phyloP scores from a whole-genome alignment of 768 basidiomycete genomes.

The Termitomyces sp. region DNA sequence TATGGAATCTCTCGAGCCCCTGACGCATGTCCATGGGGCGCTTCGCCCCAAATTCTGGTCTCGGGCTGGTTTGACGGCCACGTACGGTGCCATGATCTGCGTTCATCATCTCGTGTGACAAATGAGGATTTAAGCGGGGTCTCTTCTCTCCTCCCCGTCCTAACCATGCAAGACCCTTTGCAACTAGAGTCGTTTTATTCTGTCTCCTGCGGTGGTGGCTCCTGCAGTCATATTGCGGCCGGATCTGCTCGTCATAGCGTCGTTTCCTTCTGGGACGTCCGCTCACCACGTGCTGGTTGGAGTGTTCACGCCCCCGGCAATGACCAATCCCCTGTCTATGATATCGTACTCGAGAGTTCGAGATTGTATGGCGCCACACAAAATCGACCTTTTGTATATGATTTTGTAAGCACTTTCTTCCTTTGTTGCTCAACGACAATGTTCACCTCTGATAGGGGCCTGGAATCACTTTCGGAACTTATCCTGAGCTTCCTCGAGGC shows the following conservation, averaged over 20 bases:
- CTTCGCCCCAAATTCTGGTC: slow-evolving; percentile 64
- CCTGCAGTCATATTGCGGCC: slow-evolving; percentile 60
- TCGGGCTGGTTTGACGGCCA: slow-evolving; percentile 82
- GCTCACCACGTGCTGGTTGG: slow-evolving; percentile 58
- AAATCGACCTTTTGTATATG: slow-evolving; percentile 70
- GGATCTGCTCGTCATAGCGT: slow-evolving; percentile 75
- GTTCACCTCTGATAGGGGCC: slow-evolving; percentile 38
- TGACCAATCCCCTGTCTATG: slow-evolving; percentile 75
- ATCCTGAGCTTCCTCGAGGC: slow-evolving; percentile 26
- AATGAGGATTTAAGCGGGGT: slow-evolving; percentile 12
- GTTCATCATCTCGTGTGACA: slow-evolving; percentile 33
- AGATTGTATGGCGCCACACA: slow-evolving; percentile 78
- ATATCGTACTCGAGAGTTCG: slow-evolving; percentile 68
- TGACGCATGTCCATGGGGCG: slow-evolving; percentile 60
- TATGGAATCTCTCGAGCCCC: slow-evolving; percentile 67
- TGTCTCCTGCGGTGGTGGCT: slow-evolving; percentile 71
- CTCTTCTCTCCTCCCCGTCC: slow-evolving; percentile 47
- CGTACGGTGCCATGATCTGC: slow-evolving; percentile 73
- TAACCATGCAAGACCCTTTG: slow-evolving; percentile 64
- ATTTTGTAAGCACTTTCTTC: slow-evolving; percentile 48
- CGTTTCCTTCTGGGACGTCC: slow-evolving; percentile 80
- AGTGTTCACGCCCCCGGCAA: slow-evolving; percentile 79
- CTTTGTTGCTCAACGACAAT: not conserved
- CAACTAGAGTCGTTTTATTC: slow-evolving; percentile 71
- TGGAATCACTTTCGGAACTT: slow-evolving; percentile 50